These are phyloP conservation scores for Poterioochromonas sp. DNA, from an alignment of 352 stramenopile genomes.

Conservation along the genomic window DNA sequence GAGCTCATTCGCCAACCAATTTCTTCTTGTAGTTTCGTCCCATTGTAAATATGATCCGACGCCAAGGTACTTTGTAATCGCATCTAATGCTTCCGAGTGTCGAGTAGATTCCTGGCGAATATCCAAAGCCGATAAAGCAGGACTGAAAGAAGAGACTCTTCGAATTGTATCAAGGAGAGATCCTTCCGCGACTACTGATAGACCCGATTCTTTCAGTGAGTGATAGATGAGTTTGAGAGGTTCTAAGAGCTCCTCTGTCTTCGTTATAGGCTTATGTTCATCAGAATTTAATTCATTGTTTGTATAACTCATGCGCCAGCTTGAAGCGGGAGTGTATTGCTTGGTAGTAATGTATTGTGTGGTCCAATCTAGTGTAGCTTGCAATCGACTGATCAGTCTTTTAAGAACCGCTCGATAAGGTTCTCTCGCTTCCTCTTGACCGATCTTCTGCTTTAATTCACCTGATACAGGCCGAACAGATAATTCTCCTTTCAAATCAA, in stretches of 20 bases:
- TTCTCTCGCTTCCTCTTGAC: neutral
- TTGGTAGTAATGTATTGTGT: slow-evolving; percentile 28
- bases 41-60: slow-evolving; percentile 65
- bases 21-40: slow-evolving; percentile 58
- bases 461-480: slow-evolving; percentile 50
- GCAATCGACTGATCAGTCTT: slow-evolving; percentile 19
- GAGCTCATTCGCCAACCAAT: slow-evolving; percentile 60
- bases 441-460: neutral
- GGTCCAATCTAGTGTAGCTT: slow-evolving; percentile 34
- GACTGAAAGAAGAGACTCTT: slow-evolving; percentile 57
- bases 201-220: slow-evolving; percentile 41
- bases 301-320: no score
- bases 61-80: slow-evolving; percentile 61
- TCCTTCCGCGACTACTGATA: slow-evolving; percentile 60
- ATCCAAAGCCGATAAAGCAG: slow-evolving; percentile 64
- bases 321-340: neutral
- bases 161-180: slow-evolving; percentile 61
- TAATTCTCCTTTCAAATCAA: slow-evolving; percentile 50
- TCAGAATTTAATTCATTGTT: slow-evolving; percentile 34
- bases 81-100: slow-evolving; percentile 47
- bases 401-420: slow-evolving; percentile 40
- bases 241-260: slow-evolving; percentile 49
- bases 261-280: slow-evolving; percentile 35
- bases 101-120: slow-evolving; percentile 52
- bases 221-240: slow-evolving; percentile 52